These are phyloP conservation scores for Backusella psychrophila DNA, from an alignment of 192 early-diverging fungal species.

Conservation along the genomic window DNA sequence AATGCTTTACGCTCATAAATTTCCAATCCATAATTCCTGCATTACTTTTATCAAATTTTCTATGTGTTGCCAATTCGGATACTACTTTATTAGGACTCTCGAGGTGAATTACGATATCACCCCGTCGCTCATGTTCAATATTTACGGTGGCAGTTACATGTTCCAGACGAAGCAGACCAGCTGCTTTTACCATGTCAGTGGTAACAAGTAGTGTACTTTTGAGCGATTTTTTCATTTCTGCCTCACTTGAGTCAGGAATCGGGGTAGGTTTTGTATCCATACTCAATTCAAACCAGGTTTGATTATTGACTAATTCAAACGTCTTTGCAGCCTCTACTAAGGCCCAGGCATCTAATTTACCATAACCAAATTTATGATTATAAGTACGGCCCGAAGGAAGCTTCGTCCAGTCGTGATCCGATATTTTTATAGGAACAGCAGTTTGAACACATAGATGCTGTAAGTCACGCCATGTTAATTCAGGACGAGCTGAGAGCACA, in stretches of 20 bases:
- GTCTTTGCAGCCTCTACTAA: slow-evolving; percentile 74
- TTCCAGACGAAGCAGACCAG: slow-evolving; percentile 65
- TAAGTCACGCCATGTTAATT: slow-evolving; percentile 88
- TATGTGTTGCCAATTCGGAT: slow-evolving; percentile 63
- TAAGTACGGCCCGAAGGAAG: slow-evolving; percentile 67
- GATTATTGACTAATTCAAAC: slow-evolving; percentile 58
- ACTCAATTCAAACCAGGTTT: slow-evolving; percentile 52
- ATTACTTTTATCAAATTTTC: slow-evolving; percentile 59
- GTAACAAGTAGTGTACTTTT: slow-evolving; percentile 43
- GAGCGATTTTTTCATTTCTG: slow-evolving; percentile 36
- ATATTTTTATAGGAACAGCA: slow-evolving; percentile 64
- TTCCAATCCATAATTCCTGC: slow-evolving; percentile 81
- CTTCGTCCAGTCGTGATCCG: slow-evolving; percentile 69
- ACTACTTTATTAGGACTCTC: slow-evolving; percentile 64
- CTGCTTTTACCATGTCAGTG: slow-evolving; percentile 45
- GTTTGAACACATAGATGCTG: slow-evolving; percentile 81
- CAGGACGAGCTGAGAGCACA: slow-evolving; percentile 70
- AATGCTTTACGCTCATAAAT: slow-evolving; percentile 93
- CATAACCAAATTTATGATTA: slow-evolving; percentile 92
- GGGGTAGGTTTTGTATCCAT: slow-evolving; percentile 36
- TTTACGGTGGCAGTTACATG: slow-evolving; percentile 83
- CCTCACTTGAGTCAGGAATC: slow-evolving; percentile 56
- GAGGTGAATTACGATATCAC: slow-evolving; percentile 77
- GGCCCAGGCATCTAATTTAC: slow-evolving; percentile 77
- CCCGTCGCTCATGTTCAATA: slow-evolving; percentile 72